Conservation (phyloP, 2,329 filamentous ascomycete species). For the Aspergillus tubingensis region DNA sequence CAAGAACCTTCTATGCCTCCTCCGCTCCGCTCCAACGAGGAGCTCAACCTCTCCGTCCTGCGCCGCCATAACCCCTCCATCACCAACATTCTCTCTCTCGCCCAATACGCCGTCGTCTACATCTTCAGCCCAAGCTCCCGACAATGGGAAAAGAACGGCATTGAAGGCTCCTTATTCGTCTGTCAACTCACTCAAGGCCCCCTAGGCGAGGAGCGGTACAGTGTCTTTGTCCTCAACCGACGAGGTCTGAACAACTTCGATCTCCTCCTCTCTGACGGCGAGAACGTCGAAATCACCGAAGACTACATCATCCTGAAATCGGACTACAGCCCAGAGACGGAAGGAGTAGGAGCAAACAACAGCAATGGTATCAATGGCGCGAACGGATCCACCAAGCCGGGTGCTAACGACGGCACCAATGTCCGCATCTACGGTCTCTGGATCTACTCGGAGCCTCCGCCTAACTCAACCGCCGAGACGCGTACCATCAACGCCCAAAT, state of each 20-base stretch:
- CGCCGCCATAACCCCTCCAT: slow-evolving; percentile 78
- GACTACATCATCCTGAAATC: slow-evolving; percentile 63
- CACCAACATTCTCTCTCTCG: slow-evolving; percentile 72
- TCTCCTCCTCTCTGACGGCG: slow-evolving; percentile 59
- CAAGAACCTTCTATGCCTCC: slow-evolving; percentile 39
- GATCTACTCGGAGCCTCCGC: slow-evolving; percentile 64
- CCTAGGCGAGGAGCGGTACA: slow-evolving; percentile 52
- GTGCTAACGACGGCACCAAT: slow-evolving; percentile 14
- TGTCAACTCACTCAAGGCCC: slow-evolving; percentile 60
- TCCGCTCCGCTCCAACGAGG: slow-evolving; percentile 68
- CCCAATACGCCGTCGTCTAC: slow-evolving; percentile 85
- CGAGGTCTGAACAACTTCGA: slow-evolving; percentile 70
- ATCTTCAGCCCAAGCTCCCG: slow-evolving; percentile 66
- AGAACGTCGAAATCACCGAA: slow-evolving; percentile 65
- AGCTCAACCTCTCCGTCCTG: slow-evolving; percentile 84
- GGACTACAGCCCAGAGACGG: slow-evolving; percentile 34
- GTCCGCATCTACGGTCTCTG: slow-evolving; percentile 60
- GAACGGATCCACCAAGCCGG: slow-evolving; percentile 19
- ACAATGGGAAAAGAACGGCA: slow-evolving; percentile 80
- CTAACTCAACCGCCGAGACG: slow-evolving; percentile 55
- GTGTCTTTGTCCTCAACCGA: slow-evolving; percentile 72
- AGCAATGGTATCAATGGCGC: slow-evolving; percentile 9
- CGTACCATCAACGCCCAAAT: slow-evolving; percentile 55
- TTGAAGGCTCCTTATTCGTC: slow-evolving; percentile 88
- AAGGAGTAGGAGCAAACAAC: not conserved